Percentiles rank a stretch among this genome's conserved stretches.
These are phyloP conservation scores for Prosopis cineraria DNA, from an alignment of 306 rosid species.

Conservation along the genomic window DNA sequence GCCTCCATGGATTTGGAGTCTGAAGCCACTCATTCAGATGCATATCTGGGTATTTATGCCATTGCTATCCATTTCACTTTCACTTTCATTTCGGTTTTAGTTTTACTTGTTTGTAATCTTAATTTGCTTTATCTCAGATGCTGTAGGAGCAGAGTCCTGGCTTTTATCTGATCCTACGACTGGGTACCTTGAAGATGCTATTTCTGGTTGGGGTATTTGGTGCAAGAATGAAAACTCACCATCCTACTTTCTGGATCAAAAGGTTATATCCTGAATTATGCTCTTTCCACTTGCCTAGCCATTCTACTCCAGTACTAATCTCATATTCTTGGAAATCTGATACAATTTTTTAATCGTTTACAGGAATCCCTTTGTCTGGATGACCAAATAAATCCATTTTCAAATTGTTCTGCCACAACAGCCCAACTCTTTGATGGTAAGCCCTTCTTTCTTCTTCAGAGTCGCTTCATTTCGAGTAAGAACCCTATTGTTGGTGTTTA, in stretches of 20 bases:
- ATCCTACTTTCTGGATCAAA: constrained; percentile 38
- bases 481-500: not conserved
- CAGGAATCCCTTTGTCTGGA: constrained; percentile 40
- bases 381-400: constrained; percentile 33
- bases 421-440: constrained; percentile 40
- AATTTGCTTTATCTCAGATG: constrained; percentile 19
- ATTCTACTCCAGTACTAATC: not conserved
- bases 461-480: constrained; percentile 21
- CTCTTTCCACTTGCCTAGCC: constrained; percentile 14
- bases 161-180: constrained; percentile 40
- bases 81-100: not conserved
- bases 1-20: constrained; percentile 51
- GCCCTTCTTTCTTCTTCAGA: constrained; percentile 10
- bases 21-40: constrained; percentile 45
- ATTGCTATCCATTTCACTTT: not conserved
- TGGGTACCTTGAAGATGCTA: constrained; percentile 62
- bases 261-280: constrained; percentile 27
- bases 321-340: constrained; percentile 23
- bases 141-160: constrained; percentile 43
- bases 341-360: not conserved
- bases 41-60: constrained; percentile 37
- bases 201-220: constrained; percentile 50
- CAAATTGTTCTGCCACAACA: constrained; percentile 36
- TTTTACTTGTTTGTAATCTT: constrained; percentile 26
- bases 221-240: constrained; percentile 39